A percentile compares a stretch with the other conserved stretches of the same genome.
These are phyloP conservation scores for Colletotrichum karsti DNA, from an alignment of 2,329 filamentous ascomycete species.

Conservation along the genomic window DNA sequence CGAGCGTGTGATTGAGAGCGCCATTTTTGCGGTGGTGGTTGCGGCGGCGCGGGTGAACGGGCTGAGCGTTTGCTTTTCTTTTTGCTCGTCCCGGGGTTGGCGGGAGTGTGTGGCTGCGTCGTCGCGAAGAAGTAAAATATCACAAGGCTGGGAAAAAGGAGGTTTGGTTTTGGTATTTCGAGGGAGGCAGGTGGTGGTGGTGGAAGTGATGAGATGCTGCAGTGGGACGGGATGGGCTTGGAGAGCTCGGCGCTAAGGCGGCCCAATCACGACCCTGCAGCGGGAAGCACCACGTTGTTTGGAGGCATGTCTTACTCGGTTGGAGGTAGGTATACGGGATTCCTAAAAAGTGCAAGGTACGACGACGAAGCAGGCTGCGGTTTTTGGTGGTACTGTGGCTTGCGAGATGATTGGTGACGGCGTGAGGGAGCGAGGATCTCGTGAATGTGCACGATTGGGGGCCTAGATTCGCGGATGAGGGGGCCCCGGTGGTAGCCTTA, in stretches of 20 bases:
- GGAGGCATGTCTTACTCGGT: neutral
- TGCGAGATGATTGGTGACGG: neutral
- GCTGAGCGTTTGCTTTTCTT: constrained; percentile 10
- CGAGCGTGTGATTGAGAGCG: constrained; percentile 14
- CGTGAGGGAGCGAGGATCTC: neutral
- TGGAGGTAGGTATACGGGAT: too few relatives aligned
- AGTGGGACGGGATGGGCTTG: too few relatives aligned
- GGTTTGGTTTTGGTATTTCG: neutral
- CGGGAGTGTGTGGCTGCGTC: neutral
- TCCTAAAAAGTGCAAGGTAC: constrained; percentile 7
- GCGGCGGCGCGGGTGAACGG: neutral
- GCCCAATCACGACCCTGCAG: constrained; percentile 20
- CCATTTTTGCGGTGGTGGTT: neutral
- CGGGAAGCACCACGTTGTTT: constrained; percentile 10
- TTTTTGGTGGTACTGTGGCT: neutral
- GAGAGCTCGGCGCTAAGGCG: constrained; percentile 4
- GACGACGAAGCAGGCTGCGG: neutral
- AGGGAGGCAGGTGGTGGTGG: neutral
- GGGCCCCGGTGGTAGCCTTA: constrained; percentile 6
- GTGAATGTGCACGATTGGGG: constrained; percentile 9
- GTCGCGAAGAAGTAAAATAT: neutral
- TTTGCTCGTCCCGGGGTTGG: neutral
- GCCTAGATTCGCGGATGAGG: neutral
- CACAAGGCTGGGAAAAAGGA: constrained; percentile 12
- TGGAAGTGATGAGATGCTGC: neutral